Conservation (phyloP, 176 grass and related monocot species). For the Eremochloa ophiuroides region DNA sequence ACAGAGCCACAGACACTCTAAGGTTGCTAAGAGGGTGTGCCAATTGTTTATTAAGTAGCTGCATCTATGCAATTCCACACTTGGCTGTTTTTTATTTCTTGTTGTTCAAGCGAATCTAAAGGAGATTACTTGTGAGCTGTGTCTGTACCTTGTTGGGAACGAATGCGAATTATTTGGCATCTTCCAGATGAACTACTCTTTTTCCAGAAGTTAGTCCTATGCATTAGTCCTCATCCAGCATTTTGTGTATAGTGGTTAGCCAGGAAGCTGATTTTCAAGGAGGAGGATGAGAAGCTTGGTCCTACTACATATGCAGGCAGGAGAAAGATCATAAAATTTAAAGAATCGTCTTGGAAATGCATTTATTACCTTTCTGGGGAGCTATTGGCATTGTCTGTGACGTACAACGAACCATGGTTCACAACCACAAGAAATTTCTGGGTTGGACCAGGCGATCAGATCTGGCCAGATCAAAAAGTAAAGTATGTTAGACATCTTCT, state of each 20-base stretch:
- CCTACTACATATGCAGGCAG: conserved; percentile 14
- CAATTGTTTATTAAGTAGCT: neutral
- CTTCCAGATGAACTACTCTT: neutral
- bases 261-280: conserved; percentile 39
- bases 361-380: conserved; percentile 82
- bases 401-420: conserved; percentile 83
- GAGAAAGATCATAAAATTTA: conserved; percentile 73
- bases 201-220: neutral
- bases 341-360: conserved; percentile 85
- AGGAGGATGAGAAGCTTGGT: conserved; percentile 32
- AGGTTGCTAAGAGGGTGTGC: neutral
- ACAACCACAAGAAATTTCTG: conserved; percentile 70
- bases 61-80: neutral
- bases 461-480: conserved; percentile 77
- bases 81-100: neutral
- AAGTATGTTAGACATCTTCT: conserved; percentile 41
- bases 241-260: conserved; percentile 50
- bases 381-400: conserved; percentile 56
- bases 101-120: neutral
- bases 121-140: neutral
- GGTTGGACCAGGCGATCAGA: conserved; percentile 72
- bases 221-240: conserved; percentile 6
- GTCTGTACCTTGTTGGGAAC: neutral
- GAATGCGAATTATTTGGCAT: neutral
- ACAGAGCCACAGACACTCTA: neutral